These are phyloP conservation scores for Triticum aestivum DNA, from an alignment of 176 grass and related monocot species.

Conservation along the genomic window DNA sequence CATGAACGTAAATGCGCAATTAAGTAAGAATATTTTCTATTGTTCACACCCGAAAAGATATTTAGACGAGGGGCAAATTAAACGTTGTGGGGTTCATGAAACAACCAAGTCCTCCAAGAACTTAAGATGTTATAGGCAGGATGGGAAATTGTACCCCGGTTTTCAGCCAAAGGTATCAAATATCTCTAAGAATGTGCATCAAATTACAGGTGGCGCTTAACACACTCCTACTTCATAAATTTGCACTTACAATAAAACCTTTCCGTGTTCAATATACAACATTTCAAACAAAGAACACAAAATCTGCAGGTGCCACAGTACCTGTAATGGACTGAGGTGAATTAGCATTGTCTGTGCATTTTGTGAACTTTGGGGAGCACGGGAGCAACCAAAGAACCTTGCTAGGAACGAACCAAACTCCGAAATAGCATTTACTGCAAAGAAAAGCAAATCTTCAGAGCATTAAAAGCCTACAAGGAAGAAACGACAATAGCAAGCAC, in stretches of 20 bases:
- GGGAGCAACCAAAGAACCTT: conserved; percentile 45
- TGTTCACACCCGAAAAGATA: not conserved
- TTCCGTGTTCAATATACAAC: not conserved
- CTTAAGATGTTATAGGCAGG: not conserved
- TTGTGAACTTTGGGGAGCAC: conserved; percentile 29
- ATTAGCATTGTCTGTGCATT: conserved; percentile 31
- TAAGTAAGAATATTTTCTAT: not conserved
- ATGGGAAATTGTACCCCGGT: not conserved
- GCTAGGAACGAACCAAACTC: conserved; percentile 45
- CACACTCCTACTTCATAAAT: not conserved
- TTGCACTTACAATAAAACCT: not conserved
- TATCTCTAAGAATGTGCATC: not conserved
- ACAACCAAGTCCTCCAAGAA: not conserved
- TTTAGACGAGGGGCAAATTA: not conserved
- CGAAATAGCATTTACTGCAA: conserved; percentile 55
- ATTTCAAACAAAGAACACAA: not conserved
- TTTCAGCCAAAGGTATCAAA: not conserved
- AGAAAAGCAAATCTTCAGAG: conserved; percentile 10
- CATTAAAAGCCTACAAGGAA: not conserved
- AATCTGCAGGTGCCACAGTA: conserved; percentile 9
- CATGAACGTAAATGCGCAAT: not conserved
- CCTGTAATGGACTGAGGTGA: conserved; percentile 62
- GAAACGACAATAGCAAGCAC: not conserved
- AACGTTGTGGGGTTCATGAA: not conserved
- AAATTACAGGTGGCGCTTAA: not conserved